phyloP scores from a whole-genome alignment of 495 filamentous ascomycete genomes.

The Cercophora scortea region DNA sequence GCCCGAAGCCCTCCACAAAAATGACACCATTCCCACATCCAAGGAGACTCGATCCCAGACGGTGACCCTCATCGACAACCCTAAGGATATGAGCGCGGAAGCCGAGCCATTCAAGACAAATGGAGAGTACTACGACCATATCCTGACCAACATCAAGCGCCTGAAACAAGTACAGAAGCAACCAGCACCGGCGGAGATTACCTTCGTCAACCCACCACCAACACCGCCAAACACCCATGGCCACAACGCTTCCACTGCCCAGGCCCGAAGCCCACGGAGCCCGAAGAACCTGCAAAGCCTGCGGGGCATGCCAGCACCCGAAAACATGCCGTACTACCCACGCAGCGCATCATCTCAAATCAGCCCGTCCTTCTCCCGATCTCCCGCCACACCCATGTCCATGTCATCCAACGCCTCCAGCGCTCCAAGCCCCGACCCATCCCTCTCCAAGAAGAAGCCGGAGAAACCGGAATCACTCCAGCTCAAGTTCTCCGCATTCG shows the following conservation, averaged over 20 bases:
- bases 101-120: background rate
- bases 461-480: background rate
- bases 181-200: background rate
- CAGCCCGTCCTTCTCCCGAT: background rate
- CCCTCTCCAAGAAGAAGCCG: background rate
- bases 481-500: background rate
- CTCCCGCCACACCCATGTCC: background rate
- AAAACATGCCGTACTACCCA: too few relatives aligned
- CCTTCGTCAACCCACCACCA: background rate
- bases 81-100: background rate
- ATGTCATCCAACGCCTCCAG: background rate
- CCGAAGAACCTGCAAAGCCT: background rate
- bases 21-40: too few relatives aligned
- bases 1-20: too few relatives aligned
- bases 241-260: background rate
- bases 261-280: background rate
- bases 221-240: background rate
- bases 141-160: background rate
- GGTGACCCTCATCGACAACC: background rate
- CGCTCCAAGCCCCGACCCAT: background rate
- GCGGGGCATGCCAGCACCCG: background rate
- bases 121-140: background rate
- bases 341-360: background rate
- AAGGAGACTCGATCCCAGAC: background rate
- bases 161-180: background rate